Conservation (phyloP, 352 stramenopile genomes). For the Phytophthora constricta region DNA sequence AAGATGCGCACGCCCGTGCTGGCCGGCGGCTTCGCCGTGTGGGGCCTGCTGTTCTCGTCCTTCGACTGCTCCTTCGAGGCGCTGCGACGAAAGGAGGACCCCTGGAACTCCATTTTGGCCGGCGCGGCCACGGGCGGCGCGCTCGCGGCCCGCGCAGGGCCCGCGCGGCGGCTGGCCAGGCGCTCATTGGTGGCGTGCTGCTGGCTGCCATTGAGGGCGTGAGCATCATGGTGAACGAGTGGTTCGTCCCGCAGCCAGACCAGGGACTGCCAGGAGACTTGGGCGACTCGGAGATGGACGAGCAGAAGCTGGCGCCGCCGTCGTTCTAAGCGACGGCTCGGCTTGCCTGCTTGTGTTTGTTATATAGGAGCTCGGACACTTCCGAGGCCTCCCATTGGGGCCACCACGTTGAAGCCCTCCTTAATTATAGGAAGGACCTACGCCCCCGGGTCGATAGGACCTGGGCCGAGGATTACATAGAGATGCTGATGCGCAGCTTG, state of each 20-base stretch:
- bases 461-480: conserved; percentile 43
- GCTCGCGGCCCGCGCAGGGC: conserved; percentile 94
- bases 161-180: conserved; percentile 93
- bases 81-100: conserved; percentile 98
- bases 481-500: conserved; percentile 20
- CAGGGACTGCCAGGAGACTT: conserved; percentile 50
- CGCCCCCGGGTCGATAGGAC: conserved; percentile 29
- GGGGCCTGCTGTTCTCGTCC: conserved; percentile 97
- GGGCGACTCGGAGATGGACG: conserved; percentile 69
- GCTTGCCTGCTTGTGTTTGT: conserved; percentile 29
- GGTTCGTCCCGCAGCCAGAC: conserved; percentile 71
- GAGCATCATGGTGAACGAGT: conserved; percentile 95
- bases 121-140: conserved; percentile 96
- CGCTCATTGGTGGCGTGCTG: conserved; percentile 95
- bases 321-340: conserved; percentile 63
- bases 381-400: conserved; percentile 1
- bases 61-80: conserved; percentile 98
- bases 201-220: conserved; percentile 97
- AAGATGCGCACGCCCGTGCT: conserved; percentile 95
- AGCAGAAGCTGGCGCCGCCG: conserved; percentile 87
- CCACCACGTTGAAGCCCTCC: conserved; percentile 43
- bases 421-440: conserved; percentile 52
- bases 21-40: conserved; percentile 94
- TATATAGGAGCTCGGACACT: conserved; percentile 18
- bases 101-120: conserved; percentile 99